Percentiles rank a stretch among this genome's conserved stretches.
Conservation (phyloP, 768 basidiomycete genomes). For the Pulveroboletus ravenelii region DNA sequence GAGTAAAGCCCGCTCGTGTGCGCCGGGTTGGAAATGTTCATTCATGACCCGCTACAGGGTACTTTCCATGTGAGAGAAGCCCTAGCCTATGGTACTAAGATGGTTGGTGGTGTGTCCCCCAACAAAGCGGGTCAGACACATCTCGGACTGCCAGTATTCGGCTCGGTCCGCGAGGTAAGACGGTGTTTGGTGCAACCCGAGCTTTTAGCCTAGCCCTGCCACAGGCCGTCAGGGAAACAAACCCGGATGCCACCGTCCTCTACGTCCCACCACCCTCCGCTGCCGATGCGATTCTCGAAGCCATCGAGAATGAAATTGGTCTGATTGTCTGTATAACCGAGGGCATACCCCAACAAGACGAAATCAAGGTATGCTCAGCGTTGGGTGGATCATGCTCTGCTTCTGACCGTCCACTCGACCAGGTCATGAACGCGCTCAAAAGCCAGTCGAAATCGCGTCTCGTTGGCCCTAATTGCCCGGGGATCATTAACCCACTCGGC, state of each 20-base stretch:
- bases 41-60: conserved; percentile 46
- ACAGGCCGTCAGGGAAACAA: conserved; percentile 80
- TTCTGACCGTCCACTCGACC: not conserved
- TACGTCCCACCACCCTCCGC: conserved; percentile 97
- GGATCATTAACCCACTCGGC: conserved; percentile 93
- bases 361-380: conserved; percentile 66
- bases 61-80: conserved; percentile 97
- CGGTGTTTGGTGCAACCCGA: not conserved
- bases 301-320: conserved; percentile 96
- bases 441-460: conserved; percentile 92
- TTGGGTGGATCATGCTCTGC: not conserved
- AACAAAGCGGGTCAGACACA: conserved; percentile 96
- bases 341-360: conserved; percentile 96
- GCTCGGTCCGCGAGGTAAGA: conserved; percentile 80
- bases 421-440: conserved; percentile 93
- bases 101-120: conserved; percentile 96
- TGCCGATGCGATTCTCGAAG: conserved; percentile 96
- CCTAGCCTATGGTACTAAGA: conserved; percentile 89
- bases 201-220: conserved; percentile 2
- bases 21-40: not conserved
- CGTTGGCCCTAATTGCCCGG: conserved; percentile 98
- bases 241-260: conserved; percentile 92
- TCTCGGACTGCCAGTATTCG: conserved; percentile 92
- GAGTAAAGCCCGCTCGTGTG: conserved; percentile 17
- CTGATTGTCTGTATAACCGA: conserved; percentile 98